phyloP scores from a whole-genome alignment of 2,329 filamentous ascomycete genomes.

The Huntiella abstrusa region DNA sequence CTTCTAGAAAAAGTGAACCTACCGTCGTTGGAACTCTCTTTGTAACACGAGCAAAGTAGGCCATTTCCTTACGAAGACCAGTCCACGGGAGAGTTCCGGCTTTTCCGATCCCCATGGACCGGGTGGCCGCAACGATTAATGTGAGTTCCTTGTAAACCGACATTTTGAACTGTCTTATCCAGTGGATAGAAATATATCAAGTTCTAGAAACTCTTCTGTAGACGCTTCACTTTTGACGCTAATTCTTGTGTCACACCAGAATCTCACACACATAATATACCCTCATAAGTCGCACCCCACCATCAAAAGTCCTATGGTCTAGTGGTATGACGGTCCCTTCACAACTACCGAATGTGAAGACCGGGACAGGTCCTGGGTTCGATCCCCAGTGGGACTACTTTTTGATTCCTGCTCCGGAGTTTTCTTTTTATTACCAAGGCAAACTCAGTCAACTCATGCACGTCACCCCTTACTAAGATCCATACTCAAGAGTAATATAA shows the following conservation, averaged over 20 bases:
- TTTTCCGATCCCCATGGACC: conserved; percentile 71
- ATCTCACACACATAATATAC: background rate
- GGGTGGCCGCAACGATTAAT: conserved; percentile 88
- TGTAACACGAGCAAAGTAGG: conserved; percentile 82
- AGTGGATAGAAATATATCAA: background rate
- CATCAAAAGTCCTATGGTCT: conserved; percentile 18
- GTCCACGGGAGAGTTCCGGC: conserved; percentile 73
- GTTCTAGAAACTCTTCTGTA: too few species aligned
- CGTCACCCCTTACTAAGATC: background rate
- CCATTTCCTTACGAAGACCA: conserved; percentile 76
- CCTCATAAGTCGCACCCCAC: too few species aligned
- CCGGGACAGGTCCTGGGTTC: conserved; percentile 12
- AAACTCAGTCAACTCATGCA: background rate
- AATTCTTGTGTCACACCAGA: background rate
- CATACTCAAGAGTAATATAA: background rate
- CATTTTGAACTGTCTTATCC: background rate
- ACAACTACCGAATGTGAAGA: background rate
- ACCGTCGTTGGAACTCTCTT: conserved; percentile 37
- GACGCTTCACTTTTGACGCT: too few species aligned
- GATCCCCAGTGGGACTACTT: conserved; percentile 11
- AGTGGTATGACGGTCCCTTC: conserved; percentile 12
- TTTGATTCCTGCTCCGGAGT: background rate
- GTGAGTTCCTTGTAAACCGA: conserved; percentile 39
- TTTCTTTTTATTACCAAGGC: background rate
- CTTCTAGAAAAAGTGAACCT: background rate